Evolutionary conservation across 257 asterid species (phyloP).

Genomic region (Salvia miltiorrhiza): DNA sequence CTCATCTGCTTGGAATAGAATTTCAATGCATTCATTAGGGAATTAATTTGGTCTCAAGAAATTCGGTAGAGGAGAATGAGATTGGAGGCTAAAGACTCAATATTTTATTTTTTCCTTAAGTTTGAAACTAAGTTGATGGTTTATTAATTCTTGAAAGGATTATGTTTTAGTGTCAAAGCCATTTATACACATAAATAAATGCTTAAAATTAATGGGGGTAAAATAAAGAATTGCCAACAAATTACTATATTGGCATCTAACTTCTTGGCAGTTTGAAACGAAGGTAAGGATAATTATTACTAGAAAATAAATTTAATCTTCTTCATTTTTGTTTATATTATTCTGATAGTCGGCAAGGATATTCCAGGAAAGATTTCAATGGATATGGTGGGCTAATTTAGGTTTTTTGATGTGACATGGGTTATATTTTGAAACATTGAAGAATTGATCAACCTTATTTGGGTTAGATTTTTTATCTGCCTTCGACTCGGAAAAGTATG

Average conservation of each 20-base stretch:
- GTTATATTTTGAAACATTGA: background rate
- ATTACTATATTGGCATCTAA: background rate
- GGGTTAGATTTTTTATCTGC: background rate
- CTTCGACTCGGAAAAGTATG: too few relatives aligned
- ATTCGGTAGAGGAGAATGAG: conserved; percentile 7
- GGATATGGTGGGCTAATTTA: conserved; percentile 4
- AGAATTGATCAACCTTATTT: background rate
- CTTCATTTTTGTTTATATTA: background rate
- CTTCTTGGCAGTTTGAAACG: conserved; percentile 20
- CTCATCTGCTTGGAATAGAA: conserved; percentile 13
- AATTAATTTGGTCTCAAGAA: too few relatives aligned
- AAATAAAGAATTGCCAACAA: background rate
- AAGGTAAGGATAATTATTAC: background rate
- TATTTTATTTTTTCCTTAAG: too few relatives aligned
- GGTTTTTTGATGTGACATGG: background rate
- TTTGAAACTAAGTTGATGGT: too few relatives aligned
- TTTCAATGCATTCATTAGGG: conserved; percentile 10
- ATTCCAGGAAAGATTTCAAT: conserved; percentile 15
- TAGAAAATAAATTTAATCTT: background rate
- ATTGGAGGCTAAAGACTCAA: background rate
- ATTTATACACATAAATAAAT: too few relatives aligned
- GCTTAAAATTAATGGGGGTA: too few relatives aligned
- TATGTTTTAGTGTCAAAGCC: too few relatives aligned
- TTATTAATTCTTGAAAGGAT: too few relatives aligned
- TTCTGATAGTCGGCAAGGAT: conserved; percentile 6